Conservation (phyloP, 2,329 filamentous ascomycete genomes). For the Penicillium hesseltinei region DNA sequence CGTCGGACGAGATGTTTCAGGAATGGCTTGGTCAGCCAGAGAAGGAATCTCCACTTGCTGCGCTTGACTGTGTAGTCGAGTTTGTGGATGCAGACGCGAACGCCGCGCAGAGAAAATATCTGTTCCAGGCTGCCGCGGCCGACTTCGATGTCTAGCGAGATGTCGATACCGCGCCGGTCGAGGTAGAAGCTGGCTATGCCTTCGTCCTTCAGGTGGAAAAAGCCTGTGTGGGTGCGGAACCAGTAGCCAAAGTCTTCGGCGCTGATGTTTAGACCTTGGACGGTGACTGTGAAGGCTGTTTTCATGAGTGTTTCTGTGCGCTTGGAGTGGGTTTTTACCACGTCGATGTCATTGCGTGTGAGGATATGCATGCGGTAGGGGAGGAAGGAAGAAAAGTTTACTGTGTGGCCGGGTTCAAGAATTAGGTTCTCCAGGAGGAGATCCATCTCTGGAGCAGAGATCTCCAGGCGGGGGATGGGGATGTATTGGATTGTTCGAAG, state of each 20-base stretch:
- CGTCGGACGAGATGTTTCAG: constrained; percentile 77
- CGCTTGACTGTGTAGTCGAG: constrained; percentile 71
- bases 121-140: constrained; percentile 75
- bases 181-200: constrained; percentile 83
- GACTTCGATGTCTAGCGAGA: constrained; percentile 81
- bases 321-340: constrained; percentile 71
- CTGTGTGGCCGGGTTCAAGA: constrained; percentile 78
- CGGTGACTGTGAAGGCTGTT: constrained; percentile 71
- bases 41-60: constrained; percentile 72
- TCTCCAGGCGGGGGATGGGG: constrained; percentile 85
- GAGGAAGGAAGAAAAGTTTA: constrained; percentile 85
- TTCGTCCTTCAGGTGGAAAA: constrained; percentile 73
- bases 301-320: constrained; percentile 65
- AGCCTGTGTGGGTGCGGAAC: constrained; percentile 72
- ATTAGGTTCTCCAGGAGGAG: constrained; percentile 87
- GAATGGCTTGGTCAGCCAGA: constrained; percentile 81
- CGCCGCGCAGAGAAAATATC: constrained; percentile 72
- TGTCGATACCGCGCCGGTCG: constrained; percentile 82
- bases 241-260: constrained; percentile 90
- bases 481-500: constrained; percentile 79
- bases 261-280: constrained; percentile 78
- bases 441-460: constrained; percentile 79
- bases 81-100: constrained; percentile 81
- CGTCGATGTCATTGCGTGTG: constrained; percentile 81
- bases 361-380: constrained; percentile 79